phyloP scores from a whole-genome alignment of 257 asterid genomes.

The Osmanthus fragrans region DNA sequence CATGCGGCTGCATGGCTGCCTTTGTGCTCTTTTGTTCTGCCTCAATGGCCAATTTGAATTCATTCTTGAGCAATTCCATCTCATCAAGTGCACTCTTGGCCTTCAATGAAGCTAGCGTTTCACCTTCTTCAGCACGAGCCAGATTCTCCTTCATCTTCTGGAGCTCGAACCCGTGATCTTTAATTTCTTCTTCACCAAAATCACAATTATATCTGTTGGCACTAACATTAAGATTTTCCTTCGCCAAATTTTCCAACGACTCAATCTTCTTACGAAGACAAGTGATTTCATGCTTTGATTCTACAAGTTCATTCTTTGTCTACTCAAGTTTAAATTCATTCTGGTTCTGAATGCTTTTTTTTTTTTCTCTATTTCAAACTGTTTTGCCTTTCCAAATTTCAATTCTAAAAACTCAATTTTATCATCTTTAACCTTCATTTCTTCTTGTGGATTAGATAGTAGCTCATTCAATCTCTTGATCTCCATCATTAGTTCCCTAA shows the following conservation, averaged over 20 bases:
- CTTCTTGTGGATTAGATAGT: slow-evolving; percentile 39
- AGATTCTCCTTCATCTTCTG: slow-evolving; percentile 30
- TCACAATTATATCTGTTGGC: neutral
- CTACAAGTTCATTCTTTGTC: slow-evolving; percentile 48
- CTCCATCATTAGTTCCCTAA: slow-evolving; percentile 37
- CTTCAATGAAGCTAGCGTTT: slow-evolving; percentile 28
- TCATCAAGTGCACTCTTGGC: slow-evolving; percentile 29
- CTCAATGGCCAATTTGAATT: slow-evolving; percentile 48
- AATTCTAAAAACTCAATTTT: slow-evolving; percentile 44
- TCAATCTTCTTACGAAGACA: slow-evolving; percentile 40
- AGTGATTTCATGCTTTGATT: slow-evolving; percentile 48
- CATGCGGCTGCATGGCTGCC: too few relatives aligned
- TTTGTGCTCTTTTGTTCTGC: slow-evolving; percentile 72
- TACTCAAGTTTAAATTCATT: slow-evolving; percentile 50
- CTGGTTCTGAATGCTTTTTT: slow-evolving; percentile 33
- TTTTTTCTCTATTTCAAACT: slow-evolving; percentile 38
- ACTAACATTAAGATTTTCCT: slow-evolving; percentile 20
- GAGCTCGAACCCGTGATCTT: slow-evolving; percentile 28
- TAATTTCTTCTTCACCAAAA: slow-evolving; percentile 20
- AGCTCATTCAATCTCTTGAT: slow-evolving; percentile 41
- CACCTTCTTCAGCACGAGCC: slow-evolving; percentile 27
- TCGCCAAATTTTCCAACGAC: slow-evolving; percentile 25
- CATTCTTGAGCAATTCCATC: slow-evolving; percentile 40
- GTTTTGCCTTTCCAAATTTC: slow-evolving; percentile 36
- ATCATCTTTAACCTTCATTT: slow-evolving; percentile 40